A percentile compares a stretch with the other conserved stretches of the same genome.
These are phyloP conservation scores for Beauveria caledonica DNA, from an alignment of 2,329 filamentous ascomycete species.

Conservation along the genomic window DNA sequence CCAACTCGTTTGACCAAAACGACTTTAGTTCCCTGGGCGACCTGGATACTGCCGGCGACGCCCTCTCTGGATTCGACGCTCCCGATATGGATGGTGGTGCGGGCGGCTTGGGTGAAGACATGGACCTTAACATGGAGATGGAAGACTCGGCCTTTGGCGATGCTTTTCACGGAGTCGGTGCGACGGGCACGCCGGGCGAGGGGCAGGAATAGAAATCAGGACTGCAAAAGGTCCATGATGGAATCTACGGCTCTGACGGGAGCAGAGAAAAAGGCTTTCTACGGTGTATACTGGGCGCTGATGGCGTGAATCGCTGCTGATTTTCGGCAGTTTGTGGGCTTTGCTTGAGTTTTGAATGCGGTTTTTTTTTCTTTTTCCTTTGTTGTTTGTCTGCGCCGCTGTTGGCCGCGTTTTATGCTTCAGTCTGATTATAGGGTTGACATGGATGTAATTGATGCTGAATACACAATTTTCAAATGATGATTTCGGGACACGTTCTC, in stretches of 20 bases:
- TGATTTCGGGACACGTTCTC: neutral
- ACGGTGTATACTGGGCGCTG: constrained; percentile 8
- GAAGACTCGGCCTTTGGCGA: constrained; percentile 79
- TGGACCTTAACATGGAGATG: constrained; percentile 58
- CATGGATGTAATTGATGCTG: constrained; percentile 1
- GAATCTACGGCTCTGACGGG: neutral
- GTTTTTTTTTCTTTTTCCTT: neutral
- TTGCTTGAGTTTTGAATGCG: neutral
- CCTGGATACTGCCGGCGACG: constrained; percentile 64
- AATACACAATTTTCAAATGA: neutral
- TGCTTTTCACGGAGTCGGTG: constrained; percentile 61
- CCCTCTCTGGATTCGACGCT: constrained; percentile 57
- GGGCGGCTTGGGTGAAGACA: constrained; percentile 44
- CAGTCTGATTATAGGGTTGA: neutral
- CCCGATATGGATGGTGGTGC: constrained; percentile 39
- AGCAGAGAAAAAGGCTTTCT: neutral
- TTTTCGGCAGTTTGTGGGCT: constrained; percentile 1
- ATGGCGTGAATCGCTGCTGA: constrained; percentile 2
- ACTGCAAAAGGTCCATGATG: neutral
- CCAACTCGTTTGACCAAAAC: constrained; percentile 42
- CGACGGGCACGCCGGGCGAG: constrained; percentile 1
- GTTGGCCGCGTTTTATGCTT: neutral
- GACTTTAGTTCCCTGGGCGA: constrained; percentile 58
- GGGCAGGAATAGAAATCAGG: constrained; percentile 14
- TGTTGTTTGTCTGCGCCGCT: neutral